Evolutionary conservation across 495 filamentous ascomycete species (phyloP), one percentile per base, ranked within the genome.

Genomic region (Tuber microsphaerosporum): DNA sequence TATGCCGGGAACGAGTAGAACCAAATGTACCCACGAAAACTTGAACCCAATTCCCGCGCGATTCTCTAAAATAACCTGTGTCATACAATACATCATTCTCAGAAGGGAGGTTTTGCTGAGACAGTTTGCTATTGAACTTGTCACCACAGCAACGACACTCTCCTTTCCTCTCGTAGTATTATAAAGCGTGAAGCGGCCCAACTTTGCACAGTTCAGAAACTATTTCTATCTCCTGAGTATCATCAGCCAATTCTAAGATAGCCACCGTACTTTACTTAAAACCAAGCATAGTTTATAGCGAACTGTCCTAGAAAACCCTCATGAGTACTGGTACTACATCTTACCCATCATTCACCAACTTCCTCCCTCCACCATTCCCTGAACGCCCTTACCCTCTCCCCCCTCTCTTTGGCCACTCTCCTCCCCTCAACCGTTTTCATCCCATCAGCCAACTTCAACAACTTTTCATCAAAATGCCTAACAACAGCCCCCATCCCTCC

Each of bases 341-440:
- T 12, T 14, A 61, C 51, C 10, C 12, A 16, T 61, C 51, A 61
- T 26, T 61, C 51, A 61, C 51, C 51, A 31, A 14, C 51, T 84
- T 94, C 92, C 75, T 93, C 90, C 73, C 84, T 85, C 91, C 91
- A 96, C 92, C 92, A 94, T 61, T 83, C 81, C 79, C 86, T 84
- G 83, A 94, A 94, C 42, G 85, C 80, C 75, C 80, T 81, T 79
- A 94, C 82, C 78, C 92, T 85, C 84, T 89, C 86, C 41, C 90
- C 92, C 76, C 92, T 85, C 80, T 87, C 87, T 71, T 80, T 84
- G 20, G 92, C 92, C 85, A 96, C 86, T 75, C 84, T 82, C 82
- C 86, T 88, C 39, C 94, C 94, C 1, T 89, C 88, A 26, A 83
- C 84, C 9, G 94, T 97, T 88, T 94, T 95, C 91, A 95, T 95